Percentiles rank a stretch among this genome's conserved stretches.
phyloP scores from a whole-genome alignment of 371 early-diverging fungal genomes.

The Mucor velutinosus region DNA sequence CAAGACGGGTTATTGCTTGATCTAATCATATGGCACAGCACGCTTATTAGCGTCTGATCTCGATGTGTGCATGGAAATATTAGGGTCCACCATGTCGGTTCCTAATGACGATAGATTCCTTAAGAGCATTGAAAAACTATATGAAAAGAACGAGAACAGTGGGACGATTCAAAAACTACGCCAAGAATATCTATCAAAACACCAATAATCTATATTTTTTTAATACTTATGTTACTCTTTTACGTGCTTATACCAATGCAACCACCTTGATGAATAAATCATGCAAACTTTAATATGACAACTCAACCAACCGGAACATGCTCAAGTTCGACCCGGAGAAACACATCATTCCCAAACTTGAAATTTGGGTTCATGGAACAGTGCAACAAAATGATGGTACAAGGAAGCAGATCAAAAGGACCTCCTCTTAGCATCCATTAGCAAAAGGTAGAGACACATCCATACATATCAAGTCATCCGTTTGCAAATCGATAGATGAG shows the following conservation, averaged over 20 bases:
- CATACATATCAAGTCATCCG: background rate
- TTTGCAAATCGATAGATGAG: background rate
- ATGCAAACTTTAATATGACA: background rate
- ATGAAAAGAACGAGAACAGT: constrained; percentile 23
- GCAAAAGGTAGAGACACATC: constrained; percentile 22
- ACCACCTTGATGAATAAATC: background rate
- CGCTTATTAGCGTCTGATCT: constrained; percentile 44
- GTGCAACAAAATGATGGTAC: constrained; percentile 8
- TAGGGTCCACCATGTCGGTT: constrained; percentile 56
- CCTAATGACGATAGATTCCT: constrained; percentile 56
- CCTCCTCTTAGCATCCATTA: constrained; percentile 29
- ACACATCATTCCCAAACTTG: background rate
- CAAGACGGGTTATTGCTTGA: background rate
- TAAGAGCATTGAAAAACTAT: constrained; percentile 42
- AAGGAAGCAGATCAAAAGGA: constrained; percentile 6
- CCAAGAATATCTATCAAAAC: constrained; percentile 20
- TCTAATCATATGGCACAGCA: constrained; percentile 23
- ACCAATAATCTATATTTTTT: background rate
- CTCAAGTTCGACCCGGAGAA: background rate
- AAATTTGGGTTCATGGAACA: background rate
- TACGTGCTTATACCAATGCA: background rate
- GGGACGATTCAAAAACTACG: constrained; percentile 15
- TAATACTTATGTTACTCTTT: background rate
- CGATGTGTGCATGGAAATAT: constrained; percentile 54
- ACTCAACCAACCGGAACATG: background rate